phyloP scores from a whole-genome alignment of 352 stramenopile genomes.

The Globisporangium apiculatum region DNA sequence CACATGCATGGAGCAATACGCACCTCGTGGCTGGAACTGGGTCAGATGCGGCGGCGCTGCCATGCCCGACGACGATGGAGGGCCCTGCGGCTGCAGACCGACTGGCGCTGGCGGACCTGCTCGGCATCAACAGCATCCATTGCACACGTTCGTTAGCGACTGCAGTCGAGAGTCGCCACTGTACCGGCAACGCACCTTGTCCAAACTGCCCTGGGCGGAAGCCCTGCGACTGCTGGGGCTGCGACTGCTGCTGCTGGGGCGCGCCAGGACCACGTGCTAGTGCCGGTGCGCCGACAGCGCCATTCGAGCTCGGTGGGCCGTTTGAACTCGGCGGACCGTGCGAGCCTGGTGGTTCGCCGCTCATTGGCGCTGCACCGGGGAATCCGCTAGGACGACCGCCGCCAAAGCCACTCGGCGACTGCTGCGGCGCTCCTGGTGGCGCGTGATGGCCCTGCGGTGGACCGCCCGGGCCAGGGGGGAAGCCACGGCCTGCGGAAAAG shows the following conservation, averaged over 20 bases:
- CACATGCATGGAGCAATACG: not conserved
- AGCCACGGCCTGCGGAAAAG: constrained; percentile 10
- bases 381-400: constrained; percentile 16
- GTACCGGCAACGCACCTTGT: constrained; percentile 3
- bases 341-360: constrained; percentile 13
- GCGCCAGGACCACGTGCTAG: constrained; percentile 2
- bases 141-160: not conserved
- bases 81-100: constrained; percentile 8
- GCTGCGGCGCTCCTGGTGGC: constrained; percentile 8
- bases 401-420: constrained; percentile 5
- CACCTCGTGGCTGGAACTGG: constrained; percentile 31
- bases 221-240: not conserved
- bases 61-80: constrained; percentile 30
- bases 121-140: not conserved
- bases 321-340: constrained; percentile 17
- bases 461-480: constrained; percentile 6
- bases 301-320: constrained; percentile 9
- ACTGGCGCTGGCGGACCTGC: constrained; percentile 6
- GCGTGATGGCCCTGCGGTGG: constrained; percentile 10
- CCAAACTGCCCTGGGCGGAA: constrained; percentile 20
- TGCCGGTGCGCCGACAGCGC: not conserved
- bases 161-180: too few relatives aligned
- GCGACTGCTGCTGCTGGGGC: constrained; percentile 1
- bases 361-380: constrained; percentile 6
- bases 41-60: constrained; percentile 24